Evolutionary conservation across 176 grass and related monocot species (phyloP), one percentile per base, ranked within the genome.

Genomic region (Oropetium thomaeum): DNA sequence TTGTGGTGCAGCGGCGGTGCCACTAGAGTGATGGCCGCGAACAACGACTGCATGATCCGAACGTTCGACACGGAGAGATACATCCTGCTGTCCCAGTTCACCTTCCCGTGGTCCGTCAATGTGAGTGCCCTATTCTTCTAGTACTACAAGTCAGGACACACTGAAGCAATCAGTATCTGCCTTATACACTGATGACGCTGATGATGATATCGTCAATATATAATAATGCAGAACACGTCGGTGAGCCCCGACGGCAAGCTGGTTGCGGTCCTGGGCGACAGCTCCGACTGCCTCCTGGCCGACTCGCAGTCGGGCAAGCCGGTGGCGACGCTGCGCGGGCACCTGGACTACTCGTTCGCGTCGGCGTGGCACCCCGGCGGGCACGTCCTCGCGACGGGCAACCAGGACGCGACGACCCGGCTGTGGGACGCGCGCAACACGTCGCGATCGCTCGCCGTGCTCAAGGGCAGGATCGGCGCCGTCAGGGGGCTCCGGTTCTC

Each of bases 281-380:
- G 75, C 70, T 69, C 76, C 0, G 89, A 90, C 27, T 89, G 91
- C 75, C 34, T 94, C 8, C 62, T 92, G 17, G 79, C 76, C 0
- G 95, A 98, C 67, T 30, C 91, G 1, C 86, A 84, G 34, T 92
- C 89, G 10, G 95, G 95, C n/a, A 94, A 84, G 81, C 71, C 70
- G 26, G 58, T 79, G 32, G 85, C 73, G 20, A 73, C 73, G 15
- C 87, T 92, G 16, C 44, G 77, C 1, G 89, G 91, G 0, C 91
- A 98, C 75, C n/a, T 32, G 57, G 91, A 98, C 69, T 90, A 95
- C 87, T 95, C 91, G 15, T 98, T 92, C 78, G 55, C 91, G 65
- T 92, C 89, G 15, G 89, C 89, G 45, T 94, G 96, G 96, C 89
- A 92, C 62, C 84, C 91, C 0, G 78, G 67, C 29, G 83, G 83